Evolutionary conservation across 345 rosid species (phyloP).

Genomic region (Noccaea caerulescens): DNA sequence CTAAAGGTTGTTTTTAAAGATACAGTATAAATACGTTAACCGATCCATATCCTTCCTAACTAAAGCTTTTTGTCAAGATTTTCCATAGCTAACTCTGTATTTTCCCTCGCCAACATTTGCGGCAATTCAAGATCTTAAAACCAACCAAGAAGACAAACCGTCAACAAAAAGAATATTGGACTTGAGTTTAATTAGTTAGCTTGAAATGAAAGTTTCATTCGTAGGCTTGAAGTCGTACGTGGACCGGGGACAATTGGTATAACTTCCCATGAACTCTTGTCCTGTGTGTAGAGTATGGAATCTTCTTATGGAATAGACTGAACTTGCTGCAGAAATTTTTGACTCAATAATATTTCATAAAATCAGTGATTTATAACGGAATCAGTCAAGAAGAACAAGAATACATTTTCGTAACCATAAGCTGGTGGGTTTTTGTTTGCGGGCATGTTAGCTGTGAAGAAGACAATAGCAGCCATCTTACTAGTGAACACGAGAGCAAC

Average conservation of each 20-base stretch:
- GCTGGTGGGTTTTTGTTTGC: constrained; percentile 30
- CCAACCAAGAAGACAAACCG: no score
- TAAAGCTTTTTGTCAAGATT: no score
- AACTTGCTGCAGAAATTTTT: background rate
- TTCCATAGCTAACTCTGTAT: constrained; percentile 25
- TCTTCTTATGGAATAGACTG: background rate
- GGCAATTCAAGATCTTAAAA: constrained; percentile 45
- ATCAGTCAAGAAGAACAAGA: no score
- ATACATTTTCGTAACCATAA: constrained; percentile 40
- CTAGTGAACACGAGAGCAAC: constrained; percentile 45
- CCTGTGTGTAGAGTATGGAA: background rate
- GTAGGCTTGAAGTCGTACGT: constrained; percentile 27
- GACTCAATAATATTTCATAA: background rate
- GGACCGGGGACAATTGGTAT: constrained; percentile 36
- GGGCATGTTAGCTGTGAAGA: constrained; percentile 48
- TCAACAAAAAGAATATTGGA: background rate
- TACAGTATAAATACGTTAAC: constrained; percentile 38
- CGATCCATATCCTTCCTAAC: constrained; percentile 37
- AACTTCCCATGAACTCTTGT: constrained; percentile 21
- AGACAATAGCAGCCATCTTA: constrained; percentile 45
- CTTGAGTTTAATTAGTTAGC: background rate
- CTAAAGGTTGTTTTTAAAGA: no score
- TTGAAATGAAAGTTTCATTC: background rate
- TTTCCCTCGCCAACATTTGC: constrained; percentile 37
- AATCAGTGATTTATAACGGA: background rate